These are phyloP conservation scores for Mortierella sp. DNA, from an alignment of 371 early-diverging fungal genomes.

Conservation along the genomic window DNA sequence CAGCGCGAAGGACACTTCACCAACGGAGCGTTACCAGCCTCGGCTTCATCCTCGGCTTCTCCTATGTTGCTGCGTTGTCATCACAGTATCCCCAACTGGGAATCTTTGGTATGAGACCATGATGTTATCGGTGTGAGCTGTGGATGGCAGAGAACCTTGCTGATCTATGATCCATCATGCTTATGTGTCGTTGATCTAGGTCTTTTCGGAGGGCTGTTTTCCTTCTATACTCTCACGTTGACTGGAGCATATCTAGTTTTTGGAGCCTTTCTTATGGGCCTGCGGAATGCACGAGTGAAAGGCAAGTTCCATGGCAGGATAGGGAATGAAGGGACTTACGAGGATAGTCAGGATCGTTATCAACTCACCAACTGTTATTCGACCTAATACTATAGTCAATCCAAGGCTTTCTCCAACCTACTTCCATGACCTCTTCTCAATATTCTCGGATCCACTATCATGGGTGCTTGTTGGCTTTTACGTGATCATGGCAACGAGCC, in stretches of 20 bases:
- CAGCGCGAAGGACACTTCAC: conserved; percentile 33
- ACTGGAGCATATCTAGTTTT: conserved; percentile 20
- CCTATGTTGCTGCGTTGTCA: conserved; percentile 30
- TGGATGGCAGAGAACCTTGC: too few species aligned
- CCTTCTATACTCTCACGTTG: conserved; percentile 25
- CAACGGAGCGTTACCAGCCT: conserved; percentile 33
- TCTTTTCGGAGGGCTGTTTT: conserved; percentile 20
- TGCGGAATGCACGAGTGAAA: conserved; percentile 44
- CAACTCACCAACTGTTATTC: neutral
- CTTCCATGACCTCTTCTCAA: conserved; percentile 27
- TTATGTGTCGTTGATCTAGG: conserved; percentile 11
- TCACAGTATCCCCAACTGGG: conserved; percentile 29
- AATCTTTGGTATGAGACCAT: conserved; percentile 18
- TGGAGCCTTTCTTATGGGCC: conserved; percentile 32
- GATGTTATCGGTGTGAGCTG: too few species aligned
- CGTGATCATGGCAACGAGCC: conserved; percentile 9
- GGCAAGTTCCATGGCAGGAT: conserved; percentile 6
- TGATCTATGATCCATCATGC: neutral
- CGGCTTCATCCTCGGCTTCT: conserved; percentile 19
- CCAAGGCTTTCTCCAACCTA: conserved; percentile 39
- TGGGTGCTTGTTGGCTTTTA: conserved; percentile 38
- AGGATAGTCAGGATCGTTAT: neutral
- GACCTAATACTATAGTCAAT: conserved; percentile 26
- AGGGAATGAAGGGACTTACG: neutral
- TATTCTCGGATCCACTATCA: conserved; percentile 20